Conservation (phyloP, 2,329 filamentous ascomycete genomes). For the Pseudogymnoascus sp. region DNA sequence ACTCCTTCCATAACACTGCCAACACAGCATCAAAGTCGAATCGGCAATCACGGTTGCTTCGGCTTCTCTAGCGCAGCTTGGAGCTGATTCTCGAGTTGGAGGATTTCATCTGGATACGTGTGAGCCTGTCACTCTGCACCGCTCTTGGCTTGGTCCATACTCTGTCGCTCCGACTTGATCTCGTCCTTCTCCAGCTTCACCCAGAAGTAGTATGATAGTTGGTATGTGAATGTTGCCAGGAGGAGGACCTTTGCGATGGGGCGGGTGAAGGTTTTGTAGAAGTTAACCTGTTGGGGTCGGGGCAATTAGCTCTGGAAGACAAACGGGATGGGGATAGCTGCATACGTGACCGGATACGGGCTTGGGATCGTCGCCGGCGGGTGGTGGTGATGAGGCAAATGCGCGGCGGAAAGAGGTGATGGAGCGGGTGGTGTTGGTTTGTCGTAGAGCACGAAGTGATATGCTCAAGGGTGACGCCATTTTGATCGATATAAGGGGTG, state of each 20-base stretch:
- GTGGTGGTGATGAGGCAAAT: background rate
- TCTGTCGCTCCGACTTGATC: constrained; percentile 48
- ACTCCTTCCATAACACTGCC: background rate
- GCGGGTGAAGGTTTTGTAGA: constrained; percentile 67
- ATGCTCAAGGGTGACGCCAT: background rate
- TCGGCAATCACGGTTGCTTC: constrained; percentile 1
- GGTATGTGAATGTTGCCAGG: constrained; percentile 69
- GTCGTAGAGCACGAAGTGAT: background rate
- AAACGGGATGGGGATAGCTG: background rate
- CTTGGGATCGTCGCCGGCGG: background rate
- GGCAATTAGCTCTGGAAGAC: background rate
- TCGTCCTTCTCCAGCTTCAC: constrained; percentile 66
- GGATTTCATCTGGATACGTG: constrained; percentile 1
- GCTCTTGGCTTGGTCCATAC: constrained; percentile 31
- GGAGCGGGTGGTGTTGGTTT: background rate
- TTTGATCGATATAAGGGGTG: background rate
- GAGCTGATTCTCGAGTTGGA: constrained; percentile 2
- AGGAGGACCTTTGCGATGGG: constrained; percentile 68
- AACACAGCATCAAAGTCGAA: background rate
- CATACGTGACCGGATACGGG: constrained; percentile 12
- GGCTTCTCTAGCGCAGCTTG: background rate
- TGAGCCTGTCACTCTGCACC: constrained; percentile 2
- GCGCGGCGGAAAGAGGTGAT: background rate
- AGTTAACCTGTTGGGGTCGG: constrained; percentile 43
- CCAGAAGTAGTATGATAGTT: constrained; percentile 69